Base-by-base conservation (phyloP, 2,329 filamentous ascomycete species). In the Fusarium continuum region DNA sequence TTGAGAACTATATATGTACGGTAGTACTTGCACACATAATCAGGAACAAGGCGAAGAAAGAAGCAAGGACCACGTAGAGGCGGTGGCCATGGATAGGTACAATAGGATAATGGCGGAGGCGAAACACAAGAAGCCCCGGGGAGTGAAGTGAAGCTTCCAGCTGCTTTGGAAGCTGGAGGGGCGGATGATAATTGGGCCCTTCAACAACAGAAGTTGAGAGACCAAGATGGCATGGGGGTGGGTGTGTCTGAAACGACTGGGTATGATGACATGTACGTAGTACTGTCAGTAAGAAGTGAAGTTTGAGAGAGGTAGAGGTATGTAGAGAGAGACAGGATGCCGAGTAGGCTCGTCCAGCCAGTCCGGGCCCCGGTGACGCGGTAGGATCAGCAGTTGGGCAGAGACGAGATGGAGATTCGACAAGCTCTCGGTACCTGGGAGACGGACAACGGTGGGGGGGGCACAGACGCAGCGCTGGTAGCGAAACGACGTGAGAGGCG, bases 1-100 rank as follows among this genome's bases (percentile, higher is more conserved):
- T 84, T 79, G 81, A 67, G 63, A 70, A 72, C 70, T 75, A 72
- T 71, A 71, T 72, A 73, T 74, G 72, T 75, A 71, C 69, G 72
- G 70, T 67, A 70, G 68, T 71, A 71, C 67, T 56, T 70, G 69
- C 69, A 74, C 69, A 71, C 74, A 76, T 75, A 74, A 72, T 76
- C 70, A 74, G 70, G 69, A 71, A 73, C 69, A 61, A 75, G 71
- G 70, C 61, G 67, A 70, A 68, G 71, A 71, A 70, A 69, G 69
- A 73, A 74, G 74, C 72, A 75, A 68, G 76, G 74, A 76, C 72
- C 75, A 75, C 69, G 66, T 72, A 75, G 73, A 73, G 73, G 71
- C 71, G 68, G 70, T 72, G 73, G 69, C 68, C 71, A 75, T 74
- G 70, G 69, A 70, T 59, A 59, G 60, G 53, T 66, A 68, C 50